Conservation (phyloP, 441 rosid species). For the Flueggea neowawraea region DNA sequence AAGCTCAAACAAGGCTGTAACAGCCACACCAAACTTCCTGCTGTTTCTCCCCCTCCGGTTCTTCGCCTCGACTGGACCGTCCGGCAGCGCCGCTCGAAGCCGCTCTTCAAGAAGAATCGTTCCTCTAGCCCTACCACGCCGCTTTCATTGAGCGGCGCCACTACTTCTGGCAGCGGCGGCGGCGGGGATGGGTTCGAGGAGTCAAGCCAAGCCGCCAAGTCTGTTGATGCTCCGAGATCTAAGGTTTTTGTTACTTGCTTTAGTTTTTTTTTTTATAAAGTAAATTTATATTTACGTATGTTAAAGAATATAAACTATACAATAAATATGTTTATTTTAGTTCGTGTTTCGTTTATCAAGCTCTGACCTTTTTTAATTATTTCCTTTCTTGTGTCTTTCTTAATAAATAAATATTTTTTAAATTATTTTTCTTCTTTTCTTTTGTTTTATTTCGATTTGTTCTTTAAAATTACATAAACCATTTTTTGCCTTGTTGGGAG, state of each 20-base stretch:
- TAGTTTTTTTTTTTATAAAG: too few relatives aligned
- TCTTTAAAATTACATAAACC: conserved; percentile 7
- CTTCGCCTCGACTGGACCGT: conserved; percentile 63
- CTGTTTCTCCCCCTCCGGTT: conserved; percentile 3
- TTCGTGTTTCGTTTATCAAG: too few relatives aligned
- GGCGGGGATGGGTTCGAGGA: conserved; percentile 61
- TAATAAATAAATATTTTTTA: not conserved
- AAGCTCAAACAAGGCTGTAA: conserved; percentile 34
- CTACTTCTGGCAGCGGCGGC: conserved; percentile 54
- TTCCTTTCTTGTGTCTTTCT: conserved; percentile 6
- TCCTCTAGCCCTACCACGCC: conserved; percentile 79
- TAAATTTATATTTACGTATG: too few relatives aligned
- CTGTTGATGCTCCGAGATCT: conserved; percentile 58
- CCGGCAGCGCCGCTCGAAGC: conserved; percentile 73
- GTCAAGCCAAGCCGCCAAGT: conserved; percentile 40
- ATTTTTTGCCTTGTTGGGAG: conserved; percentile 7
- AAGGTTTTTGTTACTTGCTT: conserved; percentile 42
- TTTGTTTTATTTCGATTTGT: not conserved
- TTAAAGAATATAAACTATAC: too few relatives aligned
- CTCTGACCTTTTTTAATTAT: too few relatives aligned
- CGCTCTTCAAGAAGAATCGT: conserved; percentile 34
- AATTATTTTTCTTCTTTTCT: conserved; percentile 6
- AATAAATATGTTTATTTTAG: too few relatives aligned
- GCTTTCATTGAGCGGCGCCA: conserved; percentile 73
- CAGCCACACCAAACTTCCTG: conserved; percentile 18